Base-by-base conservation (phyloP, 306 rosid species). In the Corylus avellana region DNA sequence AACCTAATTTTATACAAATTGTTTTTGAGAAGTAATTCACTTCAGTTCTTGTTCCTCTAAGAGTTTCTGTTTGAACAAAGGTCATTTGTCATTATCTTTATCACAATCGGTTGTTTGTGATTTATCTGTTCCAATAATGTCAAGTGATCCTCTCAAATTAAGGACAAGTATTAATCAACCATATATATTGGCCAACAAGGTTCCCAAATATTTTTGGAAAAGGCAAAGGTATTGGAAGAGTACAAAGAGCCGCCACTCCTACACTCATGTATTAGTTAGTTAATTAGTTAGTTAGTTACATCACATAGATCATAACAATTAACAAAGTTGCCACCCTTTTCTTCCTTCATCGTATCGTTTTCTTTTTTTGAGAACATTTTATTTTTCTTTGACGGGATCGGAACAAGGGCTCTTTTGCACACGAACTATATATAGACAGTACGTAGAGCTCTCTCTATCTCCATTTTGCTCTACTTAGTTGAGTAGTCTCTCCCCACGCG, bases 141-240 rank as follows among this genome's bases (percentile, higher is more conserved):
- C 97, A 73, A 92, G 89, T 44, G 97, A 88, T 76, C 98, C 96
- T 81, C 88, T 92, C 11, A 85, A 22, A 22, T 22, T 22, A 53
- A n/a, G 85, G 73, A 69, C 89, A 81, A 73, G 72, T 79, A 58
- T 73, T 53, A 48, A 81, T 92, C 91, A 47, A 97, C 98, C 25
- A 22, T 0, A 0, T 22, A 2, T 77, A 85, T 76, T 86, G 89
- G 78, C 97, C 97, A 70, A 92, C 84, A 61, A 49, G 75, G 77
- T 75, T 85, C 16, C 97, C 86, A 47, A 94, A 94, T 75, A 94
- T 92, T 37, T 91, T 83, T 63, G 98, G 98, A 78, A 94, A 94
- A 54, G 98, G 93, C 85, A 94, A 86, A 10, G 98, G 97, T 70
- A 94, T 89, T 70, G 97, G 97, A 71, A 94, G 85, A 62, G 98